A percentile compares a stretch with the other conserved stretches of the same genome.
phyloP scores from a whole-genome alignment of 768 basidiomycete species.

The Gymnopilus junonius region DNA sequence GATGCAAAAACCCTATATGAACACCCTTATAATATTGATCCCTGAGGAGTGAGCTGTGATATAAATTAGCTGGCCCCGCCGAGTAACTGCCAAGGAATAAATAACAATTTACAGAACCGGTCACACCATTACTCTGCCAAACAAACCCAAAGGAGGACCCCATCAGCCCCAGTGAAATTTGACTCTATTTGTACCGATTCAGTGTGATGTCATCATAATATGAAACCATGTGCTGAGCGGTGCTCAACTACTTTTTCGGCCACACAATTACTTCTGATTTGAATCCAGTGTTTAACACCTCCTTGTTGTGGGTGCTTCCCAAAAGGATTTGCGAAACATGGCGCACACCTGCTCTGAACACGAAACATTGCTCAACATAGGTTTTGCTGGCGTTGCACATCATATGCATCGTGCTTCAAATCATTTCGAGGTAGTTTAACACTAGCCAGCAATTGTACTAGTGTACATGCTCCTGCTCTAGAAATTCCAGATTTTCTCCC shows the following conservation, averaged over 20 bases:
- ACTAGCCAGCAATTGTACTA: slow-evolving; percentile 2
- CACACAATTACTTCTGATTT: slow-evolving; percentile 4
- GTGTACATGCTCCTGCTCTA: neutral
- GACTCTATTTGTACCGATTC: slow-evolving; percentile 8
- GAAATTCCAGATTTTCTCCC: neutral
- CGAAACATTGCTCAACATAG: slow-evolving; percentile 11
- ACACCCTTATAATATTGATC: neutral
- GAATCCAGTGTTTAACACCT: slow-evolving; percentile 2
- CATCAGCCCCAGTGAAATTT: slow-evolving; percentile 4
- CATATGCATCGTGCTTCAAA: slow-evolving; percentile 7
- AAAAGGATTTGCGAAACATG: slow-evolving; percentile 12
- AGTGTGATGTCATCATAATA: slow-evolving; percentile 5
- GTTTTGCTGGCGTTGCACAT: slow-evolving; percentile 11
- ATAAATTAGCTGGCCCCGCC: neutral
- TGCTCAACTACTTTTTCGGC: neutral
- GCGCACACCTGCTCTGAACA: slow-evolving; percentile 8
- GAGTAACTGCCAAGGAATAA: too few species aligned
- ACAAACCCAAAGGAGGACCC: too few species aligned
- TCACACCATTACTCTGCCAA: too few species aligned
- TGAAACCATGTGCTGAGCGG: neutral
- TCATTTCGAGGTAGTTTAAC: slow-evolving; percentile 1
- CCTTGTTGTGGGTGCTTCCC: neutral
- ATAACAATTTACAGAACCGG: too few species aligned
- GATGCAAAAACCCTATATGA: neutral
- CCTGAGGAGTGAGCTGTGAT: neutral